Base-by-base conservation (phyloP, 2,329 filamentous ascomycete species). In the Paracoccidioides brasiliensis region DNA sequence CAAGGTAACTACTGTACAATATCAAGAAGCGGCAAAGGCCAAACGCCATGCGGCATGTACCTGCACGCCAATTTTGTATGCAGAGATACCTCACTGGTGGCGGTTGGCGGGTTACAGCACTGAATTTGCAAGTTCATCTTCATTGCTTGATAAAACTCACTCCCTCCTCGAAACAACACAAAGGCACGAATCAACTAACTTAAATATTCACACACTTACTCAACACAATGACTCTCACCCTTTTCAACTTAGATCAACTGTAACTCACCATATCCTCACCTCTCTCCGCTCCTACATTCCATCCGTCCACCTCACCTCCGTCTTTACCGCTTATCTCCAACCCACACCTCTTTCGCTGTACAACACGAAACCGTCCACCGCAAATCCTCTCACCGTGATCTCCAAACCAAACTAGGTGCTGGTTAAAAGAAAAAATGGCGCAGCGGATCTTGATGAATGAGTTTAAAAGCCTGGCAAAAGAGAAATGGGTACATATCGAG, bases 401-500 rank as follows among this genome's bases (percentile, higher is more conserved):
- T 33, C 30, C 46, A 22, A 28, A 7, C 42, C 30, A 15, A 12
- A 7, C 40, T 10, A 33, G 22, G 28, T 7, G 30, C 44, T 45
- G 28, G 38, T 46, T 30, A 14, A 40, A 28, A 28, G 30, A 32
- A 7, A 35, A 50, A 56, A 75, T 75, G 73, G 84, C 87, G 40
- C 85, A 90, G 72, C 84, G 88, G 65, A 85, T 94, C 53, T 79
- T 97, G 55, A 89, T 95, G 86, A 86, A 86, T 63, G 91, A 97
- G 77, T 83, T 88, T 74, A 85, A 86, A 70, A 78, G 81, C 46
- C 79, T 97, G 43, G 78, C 82, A 55, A 90, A 93, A 70, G 90
- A 96, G 78, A 89, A 88, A 69, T 98, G 91, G 91, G 86, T 95
- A 15, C 82, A 91, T 64, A 88, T 96, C 62, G 86, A 94, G 69